Evolutionary conservation across 2,329 filamentous ascomycete species (phyloP), one percentile per base, ranked within the genome.

Genomic region (Xylaria arbuscula): DNA sequence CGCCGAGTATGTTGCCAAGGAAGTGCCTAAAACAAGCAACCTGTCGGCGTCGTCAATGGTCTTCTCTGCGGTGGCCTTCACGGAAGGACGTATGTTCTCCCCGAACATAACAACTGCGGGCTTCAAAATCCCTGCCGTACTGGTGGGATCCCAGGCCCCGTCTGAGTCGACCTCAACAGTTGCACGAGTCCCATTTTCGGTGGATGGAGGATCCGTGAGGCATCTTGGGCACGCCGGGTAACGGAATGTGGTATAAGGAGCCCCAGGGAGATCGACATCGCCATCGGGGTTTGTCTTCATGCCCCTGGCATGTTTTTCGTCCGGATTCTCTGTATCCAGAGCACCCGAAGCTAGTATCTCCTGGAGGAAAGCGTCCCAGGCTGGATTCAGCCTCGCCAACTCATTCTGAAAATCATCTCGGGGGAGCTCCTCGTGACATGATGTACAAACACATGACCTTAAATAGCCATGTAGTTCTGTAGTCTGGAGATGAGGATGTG

Each of bases 71-170:
- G 89, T 89, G 1, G 83, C 79, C 79, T 97, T 98, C 42, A 94
- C 90, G 1, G 81, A 76, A 1, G 81, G 80, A 0, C 88, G 84
- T 58, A 98, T 97, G 68, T 89, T 94, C 80, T 98, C 96, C 17
- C 96, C 96, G 78, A 98, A 98, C 93, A 98, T 98, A 74, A 94
- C 90, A 1, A 99, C 94, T 0, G 93, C 93, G 3, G 96, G 96
- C 77, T 98, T 98, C 64, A 99, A 80, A 45, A 98, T 89, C 1
- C 95, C 96, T 0, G 89, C 93, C 1, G 86, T 89, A 73, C 89
- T 90, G 0, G 82, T 81, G 6, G 85, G 74, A 47, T 84, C 81
- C 93, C 91, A 97, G 0, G 94, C 95, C 0, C 95, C 95, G 62
- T 98, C 93, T 0, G 77, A 74, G 75, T 98, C 95, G 13, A 92